These are phyloP conservation scores for Calonectria henricotiae DNA, from an alignment of 2,329 filamentous ascomycete species.

Conservation along the genomic window DNA sequence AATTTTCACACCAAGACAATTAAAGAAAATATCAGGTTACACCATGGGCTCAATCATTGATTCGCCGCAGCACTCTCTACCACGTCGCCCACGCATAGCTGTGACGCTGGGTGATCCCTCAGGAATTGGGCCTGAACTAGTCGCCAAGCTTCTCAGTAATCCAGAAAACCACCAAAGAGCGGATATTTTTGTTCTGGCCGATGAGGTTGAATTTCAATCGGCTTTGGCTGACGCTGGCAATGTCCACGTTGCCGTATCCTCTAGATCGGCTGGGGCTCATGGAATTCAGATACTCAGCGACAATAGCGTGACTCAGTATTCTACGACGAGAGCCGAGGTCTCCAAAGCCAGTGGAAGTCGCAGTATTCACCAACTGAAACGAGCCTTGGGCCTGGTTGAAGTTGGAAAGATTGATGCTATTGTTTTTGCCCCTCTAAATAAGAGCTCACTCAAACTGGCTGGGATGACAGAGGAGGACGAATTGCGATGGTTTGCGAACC, in stretches of 20 bases:
- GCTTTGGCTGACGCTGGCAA: slow-evolving; percentile 1
- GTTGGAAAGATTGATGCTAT: not conserved
- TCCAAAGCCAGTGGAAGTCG: not conserved
- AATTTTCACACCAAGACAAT: not conserved
- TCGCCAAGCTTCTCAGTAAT: slow-evolving; percentile 11
- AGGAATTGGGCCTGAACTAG: slow-evolving; percentile 7
- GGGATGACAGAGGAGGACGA: slow-evolving; percentile 10
- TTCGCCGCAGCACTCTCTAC: not conserved
- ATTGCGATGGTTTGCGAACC: slow-evolving; percentile 11
- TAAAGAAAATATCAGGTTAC: not conserved
- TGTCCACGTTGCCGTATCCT: not conserved
- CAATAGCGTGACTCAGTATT: not conserved
- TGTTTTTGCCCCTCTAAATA: not conserved
- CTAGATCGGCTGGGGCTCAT: not conserved
- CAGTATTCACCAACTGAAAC: slow-evolving; percentile 13
- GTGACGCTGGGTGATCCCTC: slow-evolving; percentile 12
- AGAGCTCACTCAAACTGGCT: slow-evolving; percentile 10
- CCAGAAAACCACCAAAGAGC: slow-evolving; percentile 4
- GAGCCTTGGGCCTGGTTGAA: not conserved
- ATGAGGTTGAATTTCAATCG: not conserved
- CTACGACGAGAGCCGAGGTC: not conserved
- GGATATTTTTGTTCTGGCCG: not conserved
- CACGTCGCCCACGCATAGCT: slow-evolving; percentile 3
- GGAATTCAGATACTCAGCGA: slow-evolving; percentile 1
- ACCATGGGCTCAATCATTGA: slow-evolving; percentile 1